Evolutionary conservation across 805 yeast genomes (phyloP), one percentile per base, ranked within the genome.

Genomic region (Pichia cephalocereana): DNA sequence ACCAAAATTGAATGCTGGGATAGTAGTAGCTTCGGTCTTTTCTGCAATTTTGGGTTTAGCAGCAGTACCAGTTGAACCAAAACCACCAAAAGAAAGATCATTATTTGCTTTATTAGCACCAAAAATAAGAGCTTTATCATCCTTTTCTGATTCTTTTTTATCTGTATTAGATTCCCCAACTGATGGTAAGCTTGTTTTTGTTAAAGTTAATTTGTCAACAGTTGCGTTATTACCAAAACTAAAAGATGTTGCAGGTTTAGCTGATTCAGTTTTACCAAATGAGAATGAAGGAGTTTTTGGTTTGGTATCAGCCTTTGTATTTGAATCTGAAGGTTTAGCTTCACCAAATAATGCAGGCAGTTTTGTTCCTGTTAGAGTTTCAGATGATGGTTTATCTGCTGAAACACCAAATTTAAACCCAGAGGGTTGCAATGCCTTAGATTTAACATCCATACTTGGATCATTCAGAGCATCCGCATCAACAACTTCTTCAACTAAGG

Each of bases 381-480:
- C 45, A 26, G 45, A 11, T 37, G 45, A 14, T 2, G 36, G 5
- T 10, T 23, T 23, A 23, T 23, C 26, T 23, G 27, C 17, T 36
- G 39, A 27, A 36, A 7, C 10, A 27, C 27, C 8, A 36, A 37
- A 32, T 10, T 41, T 7, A 7, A 42, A 18, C 30, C 34, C 40
- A 19, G 43, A 18, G 2, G 28, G 30, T 44, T 44, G 10, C 32
- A 32, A n/a, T 18, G 30, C 30, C 17, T 19, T 38, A 10, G 23
- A 23, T 34, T 34, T 34, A 15, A 27, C 5, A 9, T 28, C n/a
- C 44, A 37, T 46, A 3, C 28, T n/a, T 7, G 31, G 6, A 23
- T 42, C 43, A 27, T 43, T 42, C 19, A 46, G 17, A 10, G 30
- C 46, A 38, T 43, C 49, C 12, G 6, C 28, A 26, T 45, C 47